Evolutionary conservation across 1,139 yeast genomes (phyloP).

Genomic region (Saccharomycopsis hybrid): DNA sequence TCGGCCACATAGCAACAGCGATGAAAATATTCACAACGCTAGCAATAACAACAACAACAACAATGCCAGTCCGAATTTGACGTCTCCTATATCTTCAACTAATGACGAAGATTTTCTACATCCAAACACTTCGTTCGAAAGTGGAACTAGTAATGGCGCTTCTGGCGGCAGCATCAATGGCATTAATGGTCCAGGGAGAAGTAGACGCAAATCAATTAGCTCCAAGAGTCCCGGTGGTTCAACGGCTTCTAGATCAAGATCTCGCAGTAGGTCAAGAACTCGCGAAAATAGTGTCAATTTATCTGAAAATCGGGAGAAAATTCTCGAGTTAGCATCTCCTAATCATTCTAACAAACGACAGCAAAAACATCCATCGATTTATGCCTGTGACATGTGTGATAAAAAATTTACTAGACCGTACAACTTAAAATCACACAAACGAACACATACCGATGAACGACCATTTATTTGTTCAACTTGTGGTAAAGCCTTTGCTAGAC

Average conservation of each 20-base stretch:
- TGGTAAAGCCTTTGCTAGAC: slow-evolving; percentile 92
- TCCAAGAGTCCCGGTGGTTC: slow-evolving; percentile 7
- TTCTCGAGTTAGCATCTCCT: slow-evolving; percentile 56
- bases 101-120: slow-evolving; percentile 10
- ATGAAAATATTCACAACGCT: not conserved
- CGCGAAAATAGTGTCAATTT: slow-evolving; percentile 15
- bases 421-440: slow-evolving; percentile 80
- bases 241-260: slow-evolving; percentile 24
- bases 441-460: slow-evolving; percentile 92
- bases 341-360: slow-evolving; percentile 44
- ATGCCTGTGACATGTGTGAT: slow-evolving; percentile 79
- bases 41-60: slow-evolving; percentile 5
- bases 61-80: not conserved
- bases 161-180: no score
- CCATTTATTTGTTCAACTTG: slow-evolving; percentile 85
- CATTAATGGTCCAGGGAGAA: no score
- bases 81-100: slow-evolving; percentile 4
- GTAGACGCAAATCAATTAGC: slow-evolving; percentile 7
- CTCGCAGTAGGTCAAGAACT: slow-evolving; percentile 25
- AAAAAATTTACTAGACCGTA: slow-evolving; percentile 88
- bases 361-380: slow-evolving; percentile 74
- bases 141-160: no score
- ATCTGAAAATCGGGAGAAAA: slow-evolving; percentile 30
- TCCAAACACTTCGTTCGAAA: slow-evolving; percentile 6
- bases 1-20: no score